Evolutionary conservation across 1,284 basidiomycete species (phyloP).

Genomic region (Ceraceosorus guamensis): DNA sequence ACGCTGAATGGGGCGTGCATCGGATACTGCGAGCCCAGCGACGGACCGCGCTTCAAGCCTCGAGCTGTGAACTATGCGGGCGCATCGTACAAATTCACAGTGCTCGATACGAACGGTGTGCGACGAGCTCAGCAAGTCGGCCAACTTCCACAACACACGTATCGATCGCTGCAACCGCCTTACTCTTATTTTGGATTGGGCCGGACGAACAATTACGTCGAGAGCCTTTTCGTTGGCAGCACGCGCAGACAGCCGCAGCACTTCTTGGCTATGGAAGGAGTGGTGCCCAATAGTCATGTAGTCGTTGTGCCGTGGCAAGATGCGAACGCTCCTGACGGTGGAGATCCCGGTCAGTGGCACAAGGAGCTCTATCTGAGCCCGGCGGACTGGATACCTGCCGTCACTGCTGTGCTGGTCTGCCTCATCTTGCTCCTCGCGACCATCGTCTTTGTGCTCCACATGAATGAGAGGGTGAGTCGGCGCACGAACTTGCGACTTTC

Average conservation of each 20-base stretch:
- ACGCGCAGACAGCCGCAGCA: constrained; percentile 54
- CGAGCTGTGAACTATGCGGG: constrained; percentile 90
- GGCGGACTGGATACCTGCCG: constrained; percentile 96
- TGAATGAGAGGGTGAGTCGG: constrained; percentile 66
- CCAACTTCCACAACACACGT: constrained; percentile 84
- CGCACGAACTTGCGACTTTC: constrained; percentile 50
- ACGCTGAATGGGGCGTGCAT: constrained; percentile 51
- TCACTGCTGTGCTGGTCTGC: constrained; percentile 73
- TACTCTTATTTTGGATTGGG: constrained; percentile 95
- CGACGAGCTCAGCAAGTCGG: constrained; percentile 86
- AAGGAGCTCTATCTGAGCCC: constrained; percentile 84
- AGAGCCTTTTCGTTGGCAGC: constrained; percentile 52
- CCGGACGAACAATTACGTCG: constrained; percentile 99
- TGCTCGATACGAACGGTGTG: constrained; percentile 82
- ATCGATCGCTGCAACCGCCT: constrained; percentile 79
- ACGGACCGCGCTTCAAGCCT: constrained; percentile 63
- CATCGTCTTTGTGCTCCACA: constrained; percentile 77
- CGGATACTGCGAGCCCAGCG: constrained; percentile 52
- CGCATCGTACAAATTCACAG: constrained; percentile 93
- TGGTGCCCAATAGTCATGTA: constrained; percentile 94
- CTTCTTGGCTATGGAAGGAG: constrained; percentile 83
- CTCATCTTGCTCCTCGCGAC: constrained; percentile 67
- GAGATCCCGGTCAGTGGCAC: constrained; percentile 60
- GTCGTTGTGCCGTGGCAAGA: constrained; percentile 76
- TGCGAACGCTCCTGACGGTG: constrained; percentile 18